Evolutionary conservation across 768 basidiomycete species (phyloP), one percentile per base, ranked within the genome.

Genomic region (Podaxis rugospora): DNA sequence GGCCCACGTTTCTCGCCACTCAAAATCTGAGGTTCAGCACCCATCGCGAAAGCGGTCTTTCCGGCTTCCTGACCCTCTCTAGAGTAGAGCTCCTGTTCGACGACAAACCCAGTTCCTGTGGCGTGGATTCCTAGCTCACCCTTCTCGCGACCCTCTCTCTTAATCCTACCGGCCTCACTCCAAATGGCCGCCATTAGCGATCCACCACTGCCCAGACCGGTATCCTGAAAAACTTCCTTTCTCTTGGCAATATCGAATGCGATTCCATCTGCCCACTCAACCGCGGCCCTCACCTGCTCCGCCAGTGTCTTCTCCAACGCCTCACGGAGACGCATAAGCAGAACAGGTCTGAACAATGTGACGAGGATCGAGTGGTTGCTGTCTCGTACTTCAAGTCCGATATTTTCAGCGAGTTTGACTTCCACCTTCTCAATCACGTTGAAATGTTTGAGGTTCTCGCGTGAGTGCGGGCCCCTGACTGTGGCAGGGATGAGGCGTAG

Each of bases 1-100:
- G 89, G 89, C 0, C 89, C 89, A 2, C 75, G 78, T 77, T 91
- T 89, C 63, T 85, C 81, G 0, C 87, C 85, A 27, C 81, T 72
- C 28, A 91, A 70, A 35, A 91, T 83, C 75, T 91, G 89, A 37
- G 89, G 89, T 71, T 88, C 88, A 5, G 81, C 86, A 1, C 89
- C 89, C 74, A 90, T 73, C 0, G 88, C 89, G 51, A 91, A 81
- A 52, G 69, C 64, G 46, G 74, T 70, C 40, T 66, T 70, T 36
- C 66, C 56, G 5, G 42, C 54, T 56, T 66, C 70, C 62, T 61
- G 63, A 2, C 63, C 64, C 32, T 65, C 64, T 7, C 68, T 67
- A 10, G 67, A 71, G 10, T 65, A 66, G 46, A 68, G 67, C 40
- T 71, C 62, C 39, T 81, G 82, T 66, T 85, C 80, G 46, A 84